These are phyloP conservation scores for Omphalea diandra DNA, from an alignment of 441 rosid genomes.

Conservation along the genomic window DNA sequence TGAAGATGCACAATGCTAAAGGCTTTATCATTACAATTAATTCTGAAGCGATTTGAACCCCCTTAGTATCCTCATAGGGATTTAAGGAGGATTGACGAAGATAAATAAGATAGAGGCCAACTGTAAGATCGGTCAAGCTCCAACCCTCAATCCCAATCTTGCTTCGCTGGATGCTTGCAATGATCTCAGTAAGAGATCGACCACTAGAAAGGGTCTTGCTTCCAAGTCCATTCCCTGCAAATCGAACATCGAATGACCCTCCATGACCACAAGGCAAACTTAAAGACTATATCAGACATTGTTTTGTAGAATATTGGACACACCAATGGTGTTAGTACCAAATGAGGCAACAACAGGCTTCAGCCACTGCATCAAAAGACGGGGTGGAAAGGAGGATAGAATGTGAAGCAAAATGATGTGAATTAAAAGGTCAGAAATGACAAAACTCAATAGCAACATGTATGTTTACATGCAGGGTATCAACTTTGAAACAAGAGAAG, in stretches of 20 bases:
- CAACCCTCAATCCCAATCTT: constrained; percentile 85
- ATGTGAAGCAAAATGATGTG: not conserved
- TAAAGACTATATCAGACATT: not conserved
- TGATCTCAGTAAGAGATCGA: constrained; percentile 71
- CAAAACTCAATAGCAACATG: not conserved
- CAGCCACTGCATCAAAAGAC: not conserved
- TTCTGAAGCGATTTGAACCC: constrained; percentile 63
- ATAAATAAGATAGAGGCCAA: constrained; percentile 84
- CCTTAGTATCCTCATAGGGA: constrained; percentile 66
- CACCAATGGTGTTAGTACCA: not conserved
- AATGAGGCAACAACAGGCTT: not conserved
- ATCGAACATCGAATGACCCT: constrained; percentile 14
- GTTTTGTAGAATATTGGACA: not conserved
- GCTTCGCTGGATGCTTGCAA: constrained; percentile 80
- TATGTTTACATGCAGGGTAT: not conserved
- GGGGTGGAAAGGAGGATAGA: not conserved
- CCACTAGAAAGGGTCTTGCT: constrained; percentile 46
- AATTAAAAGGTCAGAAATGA: not conserved
- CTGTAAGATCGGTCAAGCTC: constrained; percentile 88
- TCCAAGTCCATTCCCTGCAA: constrained; percentile 49
- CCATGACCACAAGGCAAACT: constrained; percentile 8
- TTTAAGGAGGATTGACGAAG: constrained; percentile 77
- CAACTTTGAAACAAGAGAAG: not conserved
- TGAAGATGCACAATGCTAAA: constrained; percentile 17
- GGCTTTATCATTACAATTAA: constrained; percentile 47